Conservation (phyloP, 2,329 filamentous ascomycete species). For the Aschersonia sp. region DNA sequence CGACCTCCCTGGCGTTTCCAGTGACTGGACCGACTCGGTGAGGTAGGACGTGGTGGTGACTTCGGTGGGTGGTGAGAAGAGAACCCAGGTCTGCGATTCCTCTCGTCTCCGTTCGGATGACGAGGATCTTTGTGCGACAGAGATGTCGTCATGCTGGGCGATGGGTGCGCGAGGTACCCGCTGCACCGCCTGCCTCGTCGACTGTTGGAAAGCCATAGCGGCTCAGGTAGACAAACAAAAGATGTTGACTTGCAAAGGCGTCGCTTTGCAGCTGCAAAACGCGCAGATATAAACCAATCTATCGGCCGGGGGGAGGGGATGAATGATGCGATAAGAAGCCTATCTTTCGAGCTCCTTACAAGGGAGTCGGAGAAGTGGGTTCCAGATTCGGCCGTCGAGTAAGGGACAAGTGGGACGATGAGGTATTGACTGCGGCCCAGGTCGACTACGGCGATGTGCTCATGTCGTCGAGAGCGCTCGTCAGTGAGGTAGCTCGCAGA, state of each 20-base stretch:
- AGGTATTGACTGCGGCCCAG: background rate
- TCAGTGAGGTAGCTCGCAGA: background rate
- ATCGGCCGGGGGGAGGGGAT: background rate
- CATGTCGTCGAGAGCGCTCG: background rate
- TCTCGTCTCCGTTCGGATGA: slow-evolving; percentile 30
- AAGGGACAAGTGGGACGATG: background rate
- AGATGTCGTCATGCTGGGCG: slow-evolving; percentile 19
- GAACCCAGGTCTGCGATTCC: slow-evolving; percentile 85
- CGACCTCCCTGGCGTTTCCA: slow-evolving; percentile 55
- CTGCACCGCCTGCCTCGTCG: slow-evolving; percentile 36
- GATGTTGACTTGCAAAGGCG: background rate
- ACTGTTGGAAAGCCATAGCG: slow-evolving; percentile 45
- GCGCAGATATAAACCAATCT: background rate
- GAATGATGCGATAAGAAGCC: slow-evolving; percentile 3
- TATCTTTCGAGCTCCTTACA: background rate
- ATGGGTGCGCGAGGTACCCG: slow-evolving; percentile 27
- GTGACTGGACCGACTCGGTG: slow-evolving; percentile 50
- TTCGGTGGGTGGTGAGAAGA: slow-evolving; percentile 69
- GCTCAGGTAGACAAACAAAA: background rate
- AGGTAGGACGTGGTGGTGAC: slow-evolving; percentile 49
- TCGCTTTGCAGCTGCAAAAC: background rate
- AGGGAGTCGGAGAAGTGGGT: background rate
- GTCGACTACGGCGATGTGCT: too few species aligned
- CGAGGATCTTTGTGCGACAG: slow-evolving; percentile 8
- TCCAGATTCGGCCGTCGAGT: background rate